Percentiles rank a stretch among this genome's conserved stretches.
Evolutionary conservation across 1,284 basidiomycete genomes (phyloP).

Genomic region (Exobasidium rhododendri): DNA sequence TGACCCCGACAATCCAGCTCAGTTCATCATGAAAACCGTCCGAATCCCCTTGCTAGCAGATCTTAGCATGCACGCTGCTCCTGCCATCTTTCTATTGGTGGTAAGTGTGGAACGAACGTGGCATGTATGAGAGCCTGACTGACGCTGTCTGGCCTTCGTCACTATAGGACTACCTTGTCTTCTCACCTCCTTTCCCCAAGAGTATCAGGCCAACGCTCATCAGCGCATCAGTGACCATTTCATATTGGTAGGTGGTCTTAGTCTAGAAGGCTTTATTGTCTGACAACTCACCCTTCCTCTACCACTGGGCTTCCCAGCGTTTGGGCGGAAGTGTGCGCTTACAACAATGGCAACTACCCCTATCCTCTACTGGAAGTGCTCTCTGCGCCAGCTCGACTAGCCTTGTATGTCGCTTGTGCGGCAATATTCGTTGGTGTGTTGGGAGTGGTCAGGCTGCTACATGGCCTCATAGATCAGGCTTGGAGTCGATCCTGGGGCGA

Average conservation of each 20-base stretch:
- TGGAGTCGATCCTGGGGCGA: slow-evolving; percentile 8
- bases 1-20: slow-evolving; percentile 35
- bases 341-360: slow-evolving; percentile 29
- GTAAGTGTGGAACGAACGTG: slow-evolving; percentile 4
- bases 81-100: slow-evolving; percentile 33
- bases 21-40: slow-evolving; percentile 28
- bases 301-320: slow-evolving; percentile 14
- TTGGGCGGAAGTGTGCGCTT: slow-evolving; percentile 34
- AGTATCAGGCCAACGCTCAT: slow-evolving; percentile 3
- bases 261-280: background rate
- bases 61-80: slow-evolving; percentile 36
- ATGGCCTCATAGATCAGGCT: slow-evolving; percentile 14
- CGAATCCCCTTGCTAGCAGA: slow-evolving; percentile 30
- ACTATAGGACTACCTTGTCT: slow-evolving; percentile 11
- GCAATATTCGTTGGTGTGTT: slow-evolving; percentile 13
- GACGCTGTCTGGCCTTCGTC: too few relatives aligned
- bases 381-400: slow-evolving; percentile 14
- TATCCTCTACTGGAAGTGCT: slow-evolving; percentile 37
- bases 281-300: too few relatives aligned
- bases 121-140: background rate
- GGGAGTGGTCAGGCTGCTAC: slow-evolving; percentile 12
- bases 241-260: slow-evolving; percentile 12
- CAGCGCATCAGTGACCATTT: background rate
- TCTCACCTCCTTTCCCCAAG: slow-evolving; percentile 15
- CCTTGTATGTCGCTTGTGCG: slow-evolving; percentile 21